Conservation (phyloP, 192 early-diverging fungal genomes). For the Podila horticola region DNA sequence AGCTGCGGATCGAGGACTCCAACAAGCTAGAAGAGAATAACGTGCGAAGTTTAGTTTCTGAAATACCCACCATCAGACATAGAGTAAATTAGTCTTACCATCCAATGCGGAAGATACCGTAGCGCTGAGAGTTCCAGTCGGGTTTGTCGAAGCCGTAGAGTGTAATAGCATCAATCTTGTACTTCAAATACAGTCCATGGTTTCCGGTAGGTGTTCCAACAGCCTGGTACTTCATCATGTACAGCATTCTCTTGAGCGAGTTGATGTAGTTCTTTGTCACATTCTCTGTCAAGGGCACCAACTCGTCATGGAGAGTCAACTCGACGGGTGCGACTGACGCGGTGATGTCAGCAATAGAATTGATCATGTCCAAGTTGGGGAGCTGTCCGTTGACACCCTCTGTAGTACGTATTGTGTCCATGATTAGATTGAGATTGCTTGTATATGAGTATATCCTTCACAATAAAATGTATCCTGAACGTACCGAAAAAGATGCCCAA, state of each 20-base stretch:
- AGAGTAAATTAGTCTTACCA: constrained; percentile 42
- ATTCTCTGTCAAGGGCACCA: constrained; percentile 21
- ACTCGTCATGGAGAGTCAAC: constrained; percentile 67
- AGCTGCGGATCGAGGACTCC: constrained; percentile 84
- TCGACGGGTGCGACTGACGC: constrained; percentile 62
- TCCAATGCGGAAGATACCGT: constrained; percentile 61
- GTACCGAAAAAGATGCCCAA: constrained; percentile 81
- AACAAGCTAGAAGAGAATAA: constrained; percentile 58
- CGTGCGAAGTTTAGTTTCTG: neutral
- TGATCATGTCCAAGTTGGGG: constrained; percentile 92
- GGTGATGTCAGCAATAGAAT: constrained; percentile 72
- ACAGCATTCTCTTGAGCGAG: constrained; percentile 58
- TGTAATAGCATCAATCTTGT: constrained; percentile 84
- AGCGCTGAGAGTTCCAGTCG: constrained; percentile 42
- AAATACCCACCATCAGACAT: neutral
- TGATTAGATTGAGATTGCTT: neutral
- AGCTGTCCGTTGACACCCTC: constrained; percentile 92
- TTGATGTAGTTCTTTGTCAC: constrained; percentile 54
- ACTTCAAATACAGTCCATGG: constrained; percentile 78
- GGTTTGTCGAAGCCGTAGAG: constrained; percentile 59
- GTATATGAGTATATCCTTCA: neutral
- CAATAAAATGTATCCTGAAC: neutral
- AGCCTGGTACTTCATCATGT: constrained; percentile 73
- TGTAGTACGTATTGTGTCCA: constrained; percentile 12
- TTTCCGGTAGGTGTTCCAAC: constrained; percentile 73